These are phyloP conservation scores for Geranomyces michiganensis DNA, from an alignment of 192 early-diverging fungal genomes.

Conservation along the genomic window DNA sequence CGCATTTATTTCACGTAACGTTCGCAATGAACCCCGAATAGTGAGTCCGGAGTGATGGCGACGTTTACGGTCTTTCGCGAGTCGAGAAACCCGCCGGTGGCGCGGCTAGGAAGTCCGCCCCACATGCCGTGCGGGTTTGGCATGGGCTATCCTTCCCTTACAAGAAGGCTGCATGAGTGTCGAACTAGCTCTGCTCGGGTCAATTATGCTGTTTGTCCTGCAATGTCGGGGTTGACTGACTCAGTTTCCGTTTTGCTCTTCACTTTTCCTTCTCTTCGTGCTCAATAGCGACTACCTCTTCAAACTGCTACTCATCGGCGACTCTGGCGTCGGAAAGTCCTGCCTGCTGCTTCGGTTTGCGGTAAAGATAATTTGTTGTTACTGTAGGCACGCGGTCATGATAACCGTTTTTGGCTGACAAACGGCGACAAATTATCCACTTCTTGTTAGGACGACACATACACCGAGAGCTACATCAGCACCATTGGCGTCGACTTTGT, in stretches of 20 bases:
- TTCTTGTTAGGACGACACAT: conserved; percentile 82
- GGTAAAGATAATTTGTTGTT: conserved; percentile 30
- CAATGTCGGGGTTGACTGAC: neutral
- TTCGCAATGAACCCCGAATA: conserved; percentile 44
- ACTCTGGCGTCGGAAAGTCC: conserved; percentile 98
- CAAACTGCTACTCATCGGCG: conserved; percentile 98
- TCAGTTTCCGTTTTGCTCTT: neutral
- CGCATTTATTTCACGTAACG: neutral
- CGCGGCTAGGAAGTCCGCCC: neutral
- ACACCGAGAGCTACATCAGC: conserved; percentile 97
- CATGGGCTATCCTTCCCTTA: neutral
- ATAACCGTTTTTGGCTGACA: neutral
- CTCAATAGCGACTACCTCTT: conserved; percentile 91
- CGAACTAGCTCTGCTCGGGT: neutral
- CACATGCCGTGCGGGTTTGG: neutral
- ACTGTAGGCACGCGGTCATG: neutral
- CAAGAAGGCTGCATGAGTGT: neutral
- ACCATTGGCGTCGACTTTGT: conserved; percentile 99
- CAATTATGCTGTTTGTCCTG: no score
- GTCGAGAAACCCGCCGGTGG: no score
- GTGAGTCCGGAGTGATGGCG: conserved; percentile 15
- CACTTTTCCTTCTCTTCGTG: neutral
- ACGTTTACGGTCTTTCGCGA: no score
- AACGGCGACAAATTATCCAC: neutral
- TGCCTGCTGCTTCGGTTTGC: conserved; percentile 96